Percentiles rank a stretch among this genome's conserved stretches.
These are phyloP conservation scores for Fraxinus dipetala DNA, from an alignment of 305 asterid species.

Conservation along the genomic window DNA sequence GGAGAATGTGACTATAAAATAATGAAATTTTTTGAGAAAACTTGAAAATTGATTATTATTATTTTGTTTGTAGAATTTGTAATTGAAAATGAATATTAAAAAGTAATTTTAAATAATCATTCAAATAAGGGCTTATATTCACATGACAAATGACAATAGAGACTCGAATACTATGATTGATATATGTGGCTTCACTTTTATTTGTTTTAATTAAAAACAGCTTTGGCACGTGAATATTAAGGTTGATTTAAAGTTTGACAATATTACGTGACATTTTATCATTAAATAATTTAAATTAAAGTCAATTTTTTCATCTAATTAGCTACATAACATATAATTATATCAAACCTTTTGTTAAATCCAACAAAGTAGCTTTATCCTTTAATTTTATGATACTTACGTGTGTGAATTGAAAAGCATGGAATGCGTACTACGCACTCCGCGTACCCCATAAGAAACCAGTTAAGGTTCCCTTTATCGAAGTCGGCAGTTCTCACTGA, in stretches of 20 bases:
- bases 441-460: slow-evolving; percentile 48
- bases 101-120: neutral
- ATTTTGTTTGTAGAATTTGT: too few relatives aligned
- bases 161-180: neutral
- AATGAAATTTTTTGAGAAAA: too few relatives aligned
- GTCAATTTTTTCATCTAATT: too few relatives aligned
- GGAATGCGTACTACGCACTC: slow-evolving; percentile 52
- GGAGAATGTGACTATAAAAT: neutral
- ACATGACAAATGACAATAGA: neutral
- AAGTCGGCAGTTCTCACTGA: neutral
- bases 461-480: neutral
- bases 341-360: neutral
- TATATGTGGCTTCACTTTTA: neutral
- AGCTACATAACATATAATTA: too few relatives aligned
- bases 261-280: neutral
- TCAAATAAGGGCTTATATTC: neutral
- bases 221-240: neutral
- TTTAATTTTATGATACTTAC: slow-evolving; percentile 25
- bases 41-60: neutral
- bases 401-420: slow-evolving; percentile 27
- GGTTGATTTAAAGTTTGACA: neutral
- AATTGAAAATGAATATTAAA: too few relatives aligned
- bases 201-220: neutral
- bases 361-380: neutral
- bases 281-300: too few relatives aligned